Conservation (phyloP, 1,139 yeast genomes). For the Waltiozyma sp. region DNA sequence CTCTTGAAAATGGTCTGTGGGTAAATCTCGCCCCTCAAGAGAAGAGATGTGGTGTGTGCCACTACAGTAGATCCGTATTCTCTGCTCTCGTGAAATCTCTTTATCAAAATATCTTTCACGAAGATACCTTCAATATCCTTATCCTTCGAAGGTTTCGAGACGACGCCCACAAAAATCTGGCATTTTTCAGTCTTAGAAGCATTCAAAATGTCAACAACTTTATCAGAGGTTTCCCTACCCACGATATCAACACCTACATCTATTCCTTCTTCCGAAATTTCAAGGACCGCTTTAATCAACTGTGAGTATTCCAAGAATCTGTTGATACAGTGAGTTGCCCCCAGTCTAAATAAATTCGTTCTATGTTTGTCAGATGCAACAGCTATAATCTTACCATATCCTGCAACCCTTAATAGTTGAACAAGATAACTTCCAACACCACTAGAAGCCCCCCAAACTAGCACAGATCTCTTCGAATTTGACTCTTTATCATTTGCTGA, state of each 20-base stretch:
- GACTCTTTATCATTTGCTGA: slow-evolving; percentile 5
- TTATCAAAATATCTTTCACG: slow-evolving; percentile 26
- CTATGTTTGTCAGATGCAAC: slow-evolving; percentile 28
- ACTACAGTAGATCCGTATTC: slow-evolving; percentile 28
- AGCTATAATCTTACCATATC: slow-evolving; percentile 29
- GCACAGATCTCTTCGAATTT: slow-evolving; percentile 15
- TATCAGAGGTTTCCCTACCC: slow-evolving; percentile 29
- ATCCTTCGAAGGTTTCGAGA: slow-evolving; percentile 26
- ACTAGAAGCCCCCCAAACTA: slow-evolving; percentile 41
- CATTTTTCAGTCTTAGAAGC: slow-evolving; percentile 5
- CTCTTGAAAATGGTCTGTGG: slow-evolving; percentile 26
- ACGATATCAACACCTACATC: slow-evolving; percentile 34
- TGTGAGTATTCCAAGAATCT: slow-evolving; percentile 22
- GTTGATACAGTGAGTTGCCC: slow-evolving; percentile 32
- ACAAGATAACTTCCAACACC: slow-evolving; percentile 33
- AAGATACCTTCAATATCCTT: slow-evolving; percentile 19
- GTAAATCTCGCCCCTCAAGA: slow-evolving; percentile 20
- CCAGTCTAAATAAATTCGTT: slow-evolving; percentile 24
- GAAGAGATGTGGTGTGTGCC: slow-evolving; percentile 22
- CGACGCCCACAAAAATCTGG: slow-evolving; percentile 29
- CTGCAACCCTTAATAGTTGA: slow-evolving; percentile 32
- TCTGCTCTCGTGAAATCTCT: slow-evolving; percentile 34
- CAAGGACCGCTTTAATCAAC: slow-evolving; percentile 14
- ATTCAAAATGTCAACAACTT: slow-evolving; percentile 22
- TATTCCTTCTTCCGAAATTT: slow-evolving; percentile 18